These are phyloP conservation scores for Scheffersomyces stambukii DNA, from an alignment of 1,139 yeast genomes.

Conservation along the genomic window DNA sequence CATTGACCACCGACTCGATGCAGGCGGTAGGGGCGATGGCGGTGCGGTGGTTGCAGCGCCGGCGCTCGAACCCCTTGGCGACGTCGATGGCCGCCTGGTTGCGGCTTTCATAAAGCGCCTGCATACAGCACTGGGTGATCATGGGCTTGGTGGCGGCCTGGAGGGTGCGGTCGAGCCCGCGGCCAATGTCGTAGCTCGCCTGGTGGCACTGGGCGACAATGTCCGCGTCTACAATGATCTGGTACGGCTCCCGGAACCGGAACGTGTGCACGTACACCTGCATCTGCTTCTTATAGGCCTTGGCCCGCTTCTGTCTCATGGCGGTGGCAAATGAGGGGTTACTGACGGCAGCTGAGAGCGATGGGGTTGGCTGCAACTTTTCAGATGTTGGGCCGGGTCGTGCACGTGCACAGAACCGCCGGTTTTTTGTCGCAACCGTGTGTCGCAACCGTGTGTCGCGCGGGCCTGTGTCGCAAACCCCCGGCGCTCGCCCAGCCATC, in stretches of 20 bases:
- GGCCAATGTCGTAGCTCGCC: constrained; percentile 66
- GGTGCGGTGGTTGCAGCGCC: constrained; percentile 56
- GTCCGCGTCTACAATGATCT: constrained; percentile 79
- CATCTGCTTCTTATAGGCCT: constrained; percentile 90
- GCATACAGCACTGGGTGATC: constrained; percentile 96
- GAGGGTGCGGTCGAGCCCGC: constrained; percentile 76
- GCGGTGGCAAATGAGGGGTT: no score
- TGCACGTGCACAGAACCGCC: no score
- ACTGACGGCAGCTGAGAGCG: no score
- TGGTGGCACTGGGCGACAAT: constrained; percentile 61
- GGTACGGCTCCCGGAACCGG: constrained; percentile 92
- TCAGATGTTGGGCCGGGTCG: no score
- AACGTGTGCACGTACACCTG: constrained; percentile 77
- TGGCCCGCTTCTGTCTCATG: constrained; percentile 97
- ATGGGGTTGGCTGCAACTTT: no score
- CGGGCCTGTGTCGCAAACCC: no score
- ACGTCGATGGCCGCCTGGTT: constrained; percentile 71
- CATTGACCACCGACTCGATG: constrained; percentile 62
- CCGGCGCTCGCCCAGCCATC: no score
- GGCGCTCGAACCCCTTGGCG: constrained; percentile 81
- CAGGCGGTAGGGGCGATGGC: constrained; percentile 66
- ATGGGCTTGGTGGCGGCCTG: constrained; percentile 88
- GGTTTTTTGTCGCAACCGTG: no score
- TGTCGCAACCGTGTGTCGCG: no score
- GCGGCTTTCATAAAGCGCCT: constrained; percentile 67